phyloP scores from a whole-genome alignment of 2,329 filamentous ascomycete genomes.

The Monosporascus sp. region DNA sequence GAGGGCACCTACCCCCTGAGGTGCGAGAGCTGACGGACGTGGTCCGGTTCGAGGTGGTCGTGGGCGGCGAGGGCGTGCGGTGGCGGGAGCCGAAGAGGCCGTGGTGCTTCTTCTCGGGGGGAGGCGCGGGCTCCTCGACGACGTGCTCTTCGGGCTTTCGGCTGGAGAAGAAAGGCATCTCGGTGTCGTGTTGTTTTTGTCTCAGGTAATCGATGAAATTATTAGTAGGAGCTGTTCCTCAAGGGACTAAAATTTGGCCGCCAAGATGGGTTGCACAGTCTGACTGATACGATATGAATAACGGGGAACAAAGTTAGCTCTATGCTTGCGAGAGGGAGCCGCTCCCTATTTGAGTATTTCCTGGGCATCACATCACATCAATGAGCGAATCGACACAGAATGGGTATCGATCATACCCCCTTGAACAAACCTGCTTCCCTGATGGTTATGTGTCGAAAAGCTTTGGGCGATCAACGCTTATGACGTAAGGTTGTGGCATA shows the following conservation, averaged over 20 bases:
- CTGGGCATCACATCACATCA: neutral
- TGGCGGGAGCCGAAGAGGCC: conserved; percentile 35
- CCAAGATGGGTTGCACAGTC: no score
- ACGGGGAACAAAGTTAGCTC: no score
- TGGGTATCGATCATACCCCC: conserved; percentile 6
- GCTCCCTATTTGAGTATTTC: neutral
- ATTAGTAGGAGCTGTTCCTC: no score
- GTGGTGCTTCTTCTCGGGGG: conserved; percentile 34
- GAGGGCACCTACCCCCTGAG: conserved; percentile 10
- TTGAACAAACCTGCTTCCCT: conserved; percentile 20
- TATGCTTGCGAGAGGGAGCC: neutral
- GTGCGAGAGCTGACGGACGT: conserved; percentile 13
- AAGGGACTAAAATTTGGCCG: no score
- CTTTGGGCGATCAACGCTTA: neutral
- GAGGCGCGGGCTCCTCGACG: conserved; percentile 44
- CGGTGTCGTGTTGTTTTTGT: conserved; percentile 1
- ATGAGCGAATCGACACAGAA: conserved; percentile 5
- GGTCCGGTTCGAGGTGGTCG: conserved; percentile 14
- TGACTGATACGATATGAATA: no score
- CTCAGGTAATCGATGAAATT: neutral
- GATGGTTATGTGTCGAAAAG: neutral
- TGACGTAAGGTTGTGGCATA: neutral
- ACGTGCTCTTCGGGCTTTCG: conserved; percentile 23
- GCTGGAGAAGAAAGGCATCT: conserved; percentile 27
- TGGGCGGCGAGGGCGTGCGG: conserved; percentile 24